Percentiles rank a stretch among this genome's conserved stretches.
Conservation (phyloP, 306 rosid genomes). For the Cicer chorassanicum region DNA sequence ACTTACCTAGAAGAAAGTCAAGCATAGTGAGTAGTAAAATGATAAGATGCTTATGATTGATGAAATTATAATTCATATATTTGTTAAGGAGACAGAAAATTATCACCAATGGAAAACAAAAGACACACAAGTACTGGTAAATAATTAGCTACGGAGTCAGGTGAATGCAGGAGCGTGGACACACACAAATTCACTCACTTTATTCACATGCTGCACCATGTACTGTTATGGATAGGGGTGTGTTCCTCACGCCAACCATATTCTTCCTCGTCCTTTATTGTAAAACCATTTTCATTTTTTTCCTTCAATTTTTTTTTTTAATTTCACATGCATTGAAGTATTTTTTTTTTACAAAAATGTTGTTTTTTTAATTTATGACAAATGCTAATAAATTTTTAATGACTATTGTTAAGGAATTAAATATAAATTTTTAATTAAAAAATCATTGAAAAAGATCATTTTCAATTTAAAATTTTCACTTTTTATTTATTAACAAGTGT, state of each 20-base stretch:
- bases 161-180: conserved; percentile 47
- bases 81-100: conserved; percentile 35
- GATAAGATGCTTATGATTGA: conserved; percentile 46
- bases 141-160: not conserved
- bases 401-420: no score
- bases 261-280: no score
- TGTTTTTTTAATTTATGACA: no score
- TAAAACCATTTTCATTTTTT: no score
- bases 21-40: conserved; percentile 2
- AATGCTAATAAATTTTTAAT: no score
- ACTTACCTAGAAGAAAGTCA: not conserved
- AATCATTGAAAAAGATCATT: no score
- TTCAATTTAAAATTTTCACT: no score
- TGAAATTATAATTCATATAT: conserved; percentile 34
- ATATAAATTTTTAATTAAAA: no score
- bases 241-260: conserved; percentile 61
- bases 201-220: conserved; percentile 54
- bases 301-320: no score
- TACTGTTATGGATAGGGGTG: conserved; percentile 48
- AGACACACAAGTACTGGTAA: not conserved
- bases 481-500: no score
- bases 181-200: conserved; percentile 46
- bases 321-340: no score
- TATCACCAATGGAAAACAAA: conserved; percentile 32
- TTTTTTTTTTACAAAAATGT: no score